Conservation (phyloP, 208 protist genomes). For the Trypanosoma melophagium region DNA sequence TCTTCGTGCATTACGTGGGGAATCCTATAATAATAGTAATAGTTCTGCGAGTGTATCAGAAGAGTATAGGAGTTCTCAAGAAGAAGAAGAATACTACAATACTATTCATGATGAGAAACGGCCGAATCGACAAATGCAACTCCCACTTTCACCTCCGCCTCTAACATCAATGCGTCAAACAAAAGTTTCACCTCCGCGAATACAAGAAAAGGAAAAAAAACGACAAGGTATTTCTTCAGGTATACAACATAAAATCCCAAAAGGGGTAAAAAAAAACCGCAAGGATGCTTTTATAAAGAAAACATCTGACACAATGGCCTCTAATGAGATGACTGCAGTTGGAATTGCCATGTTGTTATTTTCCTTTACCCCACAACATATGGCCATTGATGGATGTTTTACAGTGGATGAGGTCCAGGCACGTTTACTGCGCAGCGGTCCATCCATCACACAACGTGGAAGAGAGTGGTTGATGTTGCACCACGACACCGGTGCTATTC, state of each 20-base stretch:
- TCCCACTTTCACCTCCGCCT: not conserved
- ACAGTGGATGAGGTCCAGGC: slow-evolving; percentile 27
- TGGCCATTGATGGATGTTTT: slow-evolving; percentile 29
- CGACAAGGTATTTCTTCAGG: too few species aligned
- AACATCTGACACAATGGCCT: too few species aligned
- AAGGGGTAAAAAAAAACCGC: too few species aligned
- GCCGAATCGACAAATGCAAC: slow-evolving; percentile 8
- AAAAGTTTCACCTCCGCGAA: too few species aligned
- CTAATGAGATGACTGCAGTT: not conserved
- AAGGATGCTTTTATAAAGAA: too few species aligned
- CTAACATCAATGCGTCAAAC: slow-evolving; percentile 1
- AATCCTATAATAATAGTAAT: not conserved
- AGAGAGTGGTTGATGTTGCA: slow-evolving; percentile 31
- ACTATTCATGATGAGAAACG: not conserved
- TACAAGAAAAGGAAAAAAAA: too few species aligned
- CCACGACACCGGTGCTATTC: slow-evolving; percentile 24
- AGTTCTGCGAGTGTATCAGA: not conserved
- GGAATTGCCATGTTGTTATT: slow-evolving; percentile 28
- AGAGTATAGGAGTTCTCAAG: not conserved
- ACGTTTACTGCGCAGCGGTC: slow-evolving; percentile 24
- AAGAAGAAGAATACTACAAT: not conserved
- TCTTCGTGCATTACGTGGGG: slow-evolving; percentile 4
- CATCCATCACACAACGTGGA: slow-evolving; percentile 11
- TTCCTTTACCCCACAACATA: slow-evolving; percentile 11
- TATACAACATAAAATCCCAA: too few species aligned